Conservation (phyloP, 805 yeast species). For the Metschnikowia matae region DNA sequence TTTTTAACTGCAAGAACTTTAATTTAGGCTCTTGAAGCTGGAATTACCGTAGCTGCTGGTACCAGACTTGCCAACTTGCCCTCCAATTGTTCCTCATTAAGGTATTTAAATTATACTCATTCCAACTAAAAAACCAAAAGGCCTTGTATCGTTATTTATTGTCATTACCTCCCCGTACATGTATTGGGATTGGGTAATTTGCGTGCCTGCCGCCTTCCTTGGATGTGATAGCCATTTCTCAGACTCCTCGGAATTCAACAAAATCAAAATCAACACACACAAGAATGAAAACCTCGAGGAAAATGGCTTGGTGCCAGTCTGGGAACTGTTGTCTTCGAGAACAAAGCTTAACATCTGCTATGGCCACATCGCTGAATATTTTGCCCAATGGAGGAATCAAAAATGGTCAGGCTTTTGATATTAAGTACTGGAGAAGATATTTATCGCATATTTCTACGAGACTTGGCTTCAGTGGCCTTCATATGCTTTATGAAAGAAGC, state of each 20-base stretch:
- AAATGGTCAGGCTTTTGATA: constrained; percentile 22
- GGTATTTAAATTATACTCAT: too few species aligned
- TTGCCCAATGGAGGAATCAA: constrained; percentile 21
- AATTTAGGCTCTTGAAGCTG: too few species aligned
- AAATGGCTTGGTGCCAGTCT: constrained; percentile 40
- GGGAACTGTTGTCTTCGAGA: constrained; percentile 37
- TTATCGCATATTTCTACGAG: constrained; percentile 31
- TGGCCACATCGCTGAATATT: constrained; percentile 19
- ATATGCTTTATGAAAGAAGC: constrained; percentile 30
- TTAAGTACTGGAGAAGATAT: constrained; percentile 34
- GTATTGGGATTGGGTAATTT: too few species aligned
- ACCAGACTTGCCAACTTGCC: too few species aligned
- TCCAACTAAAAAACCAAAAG: too few species aligned
- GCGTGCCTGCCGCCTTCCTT: too few species aligned
- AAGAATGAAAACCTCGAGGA: constrained; percentile 40
- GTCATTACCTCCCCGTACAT: too few species aligned
- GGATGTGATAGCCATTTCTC: too few species aligned
- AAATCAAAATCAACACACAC: constrained; percentile 43
- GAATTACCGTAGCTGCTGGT: too few species aligned
- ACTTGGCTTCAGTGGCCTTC: constrained; percentile 31
- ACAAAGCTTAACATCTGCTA: constrained; percentile 18
- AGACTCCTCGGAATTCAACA: constrained; percentile 36
- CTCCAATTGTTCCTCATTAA: too few species aligned
- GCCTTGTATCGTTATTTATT: too few species aligned
- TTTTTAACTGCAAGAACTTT: too few species aligned